Evolutionary conservation across 306 rosid species (phyloP).

Genomic region (Cicer bijugum): DNA sequence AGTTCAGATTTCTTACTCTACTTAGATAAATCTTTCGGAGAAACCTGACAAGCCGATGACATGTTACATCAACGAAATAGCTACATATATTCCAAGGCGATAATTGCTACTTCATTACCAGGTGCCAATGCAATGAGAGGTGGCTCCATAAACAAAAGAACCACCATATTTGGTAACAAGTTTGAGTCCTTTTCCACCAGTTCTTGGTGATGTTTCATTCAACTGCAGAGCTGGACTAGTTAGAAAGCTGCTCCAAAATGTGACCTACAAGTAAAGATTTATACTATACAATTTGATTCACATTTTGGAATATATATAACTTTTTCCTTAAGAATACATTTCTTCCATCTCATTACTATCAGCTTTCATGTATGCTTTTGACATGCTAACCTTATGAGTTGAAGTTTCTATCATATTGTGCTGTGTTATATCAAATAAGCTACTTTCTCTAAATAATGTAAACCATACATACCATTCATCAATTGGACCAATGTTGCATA

Average conservation of each 20-base stretch:
- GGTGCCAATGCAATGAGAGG: conserved; percentile 61
- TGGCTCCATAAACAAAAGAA: conserved; percentile 72
- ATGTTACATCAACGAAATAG: conserved; percentile 33
- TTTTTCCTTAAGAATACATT: neutral
- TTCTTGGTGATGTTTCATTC: conserved; percentile 57
- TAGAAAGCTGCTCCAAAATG: conserved; percentile 77
- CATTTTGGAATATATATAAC: conserved; percentile 1
- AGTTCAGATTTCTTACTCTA: neutral
- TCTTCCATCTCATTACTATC: neutral
- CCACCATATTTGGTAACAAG: conserved; percentile 63
- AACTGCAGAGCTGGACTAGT: conserved; percentile 65
- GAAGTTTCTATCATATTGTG: neutral
- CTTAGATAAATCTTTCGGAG: too few species aligned
- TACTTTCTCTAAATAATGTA: conserved; percentile 15
- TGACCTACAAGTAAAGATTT: conserved; percentile 58
- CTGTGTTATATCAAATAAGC: neutral
- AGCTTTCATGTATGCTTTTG: conserved; percentile 9
- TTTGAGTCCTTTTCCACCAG: conserved; percentile 68
- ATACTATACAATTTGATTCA: neutral
- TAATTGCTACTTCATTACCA: conserved; percentile 43
- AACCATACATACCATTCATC: conserved; percentile 79
- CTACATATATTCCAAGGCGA: conserved; percentile 40
- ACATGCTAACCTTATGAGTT: too few species aligned
- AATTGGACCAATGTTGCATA: conserved; percentile 75
- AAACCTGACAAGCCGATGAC: neutral